Evolutionary conservation across 129 eudicot genomes (phyloP).

Genomic region (Arctium minus): DNA sequence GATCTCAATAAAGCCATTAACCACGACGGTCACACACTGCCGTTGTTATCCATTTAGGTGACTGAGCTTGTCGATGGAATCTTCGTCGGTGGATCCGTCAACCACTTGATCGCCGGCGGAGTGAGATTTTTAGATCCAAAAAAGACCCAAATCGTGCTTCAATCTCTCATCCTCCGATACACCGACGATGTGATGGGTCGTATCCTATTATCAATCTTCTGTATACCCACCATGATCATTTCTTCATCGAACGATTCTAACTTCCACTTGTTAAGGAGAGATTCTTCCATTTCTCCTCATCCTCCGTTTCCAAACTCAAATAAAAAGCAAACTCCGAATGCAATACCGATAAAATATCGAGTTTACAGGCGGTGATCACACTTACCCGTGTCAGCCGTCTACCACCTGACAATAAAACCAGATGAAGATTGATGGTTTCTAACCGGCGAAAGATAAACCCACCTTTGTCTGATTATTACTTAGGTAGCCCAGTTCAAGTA

Average conservation of each 20-base stretch:
- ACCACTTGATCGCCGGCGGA: too few relatives aligned
- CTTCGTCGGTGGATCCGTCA: too few relatives aligned
- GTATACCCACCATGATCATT: not conserved
- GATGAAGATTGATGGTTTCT: conserved; percentile 9
- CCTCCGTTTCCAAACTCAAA: conserved; percentile 32
- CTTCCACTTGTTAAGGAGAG: conserved; percentile 9
- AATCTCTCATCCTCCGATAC: too few relatives aligned
- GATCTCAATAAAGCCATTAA: too few relatives aligned
- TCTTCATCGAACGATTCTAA: not conserved
- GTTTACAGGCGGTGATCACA: conserved; percentile 34
- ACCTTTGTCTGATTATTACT: conserved; percentile 37
- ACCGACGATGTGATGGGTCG: too few relatives aligned
- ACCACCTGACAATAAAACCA: too few relatives aligned
- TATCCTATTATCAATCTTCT: not conserved
- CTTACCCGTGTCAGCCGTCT: too few relatives aligned
- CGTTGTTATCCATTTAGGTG: too few relatives aligned
- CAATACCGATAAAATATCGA: conserved; percentile 26
- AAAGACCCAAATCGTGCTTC: too few relatives aligned
- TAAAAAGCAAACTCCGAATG: conserved; percentile 43
- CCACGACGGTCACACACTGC: too few relatives aligned
- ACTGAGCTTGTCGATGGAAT: too few relatives aligned
- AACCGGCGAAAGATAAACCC: conserved; percentile 31
- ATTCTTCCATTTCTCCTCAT: conserved; percentile 34
- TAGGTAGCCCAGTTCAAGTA: conserved; percentile 27
- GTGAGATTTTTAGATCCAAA: too few relatives aligned